Evolutionary conservation across 2,329 filamentous ascomycete species (phyloP).

Genomic region (Nemania serpens): DNA sequence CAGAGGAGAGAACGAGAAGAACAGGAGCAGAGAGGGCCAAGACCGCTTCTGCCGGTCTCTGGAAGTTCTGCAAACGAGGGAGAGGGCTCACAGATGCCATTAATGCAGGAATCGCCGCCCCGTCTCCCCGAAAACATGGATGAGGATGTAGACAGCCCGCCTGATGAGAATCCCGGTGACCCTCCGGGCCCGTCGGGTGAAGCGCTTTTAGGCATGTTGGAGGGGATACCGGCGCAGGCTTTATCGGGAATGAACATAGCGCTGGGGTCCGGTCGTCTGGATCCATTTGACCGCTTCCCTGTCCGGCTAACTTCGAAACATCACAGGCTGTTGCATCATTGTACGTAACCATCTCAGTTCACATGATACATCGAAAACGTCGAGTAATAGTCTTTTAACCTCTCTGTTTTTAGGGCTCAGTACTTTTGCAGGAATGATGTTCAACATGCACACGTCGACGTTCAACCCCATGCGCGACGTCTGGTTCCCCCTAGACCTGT

Average conservation of each 20-base stretch:
- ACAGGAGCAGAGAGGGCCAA: slow-evolving; percentile 11
- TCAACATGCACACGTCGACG: slow-evolving; percentile 5
- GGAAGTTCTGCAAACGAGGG: background rate
- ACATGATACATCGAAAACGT: slow-evolving; percentile 39
- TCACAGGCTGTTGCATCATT: slow-evolving; percentile 45
- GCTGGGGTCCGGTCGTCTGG: slow-evolving; percentile 36
- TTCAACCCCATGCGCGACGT: slow-evolving; percentile 44
- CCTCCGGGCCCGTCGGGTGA: background rate
- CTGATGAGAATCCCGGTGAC: background rate
- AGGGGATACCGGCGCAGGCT: slow-evolving; percentile 30
- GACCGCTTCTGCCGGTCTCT: slow-evolving; percentile 4
- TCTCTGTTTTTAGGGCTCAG: slow-evolving; percentile 27
- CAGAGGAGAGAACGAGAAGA: slow-evolving; percentile 19
- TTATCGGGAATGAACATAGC: slow-evolving; percentile 40
- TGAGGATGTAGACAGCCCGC: background rate
- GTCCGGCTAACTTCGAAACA: slow-evolving; percentile 42
- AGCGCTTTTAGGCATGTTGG: background rate
- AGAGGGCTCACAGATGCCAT: background rate
- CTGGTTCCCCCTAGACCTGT: slow-evolving; percentile 47
- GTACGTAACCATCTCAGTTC: slow-evolving; percentile 30
- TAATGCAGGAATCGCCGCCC: background rate
- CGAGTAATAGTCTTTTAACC: slow-evolving; percentile 43
- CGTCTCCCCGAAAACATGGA: background rate
- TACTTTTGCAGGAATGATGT: slow-evolving; percentile 41
- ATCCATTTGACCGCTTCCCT: slow-evolving; percentile 45